These are phyloP conservation scores for Primulina eburnea DNA, from an alignment of 257 asterid species.

Conservation along the genomic window DNA sequence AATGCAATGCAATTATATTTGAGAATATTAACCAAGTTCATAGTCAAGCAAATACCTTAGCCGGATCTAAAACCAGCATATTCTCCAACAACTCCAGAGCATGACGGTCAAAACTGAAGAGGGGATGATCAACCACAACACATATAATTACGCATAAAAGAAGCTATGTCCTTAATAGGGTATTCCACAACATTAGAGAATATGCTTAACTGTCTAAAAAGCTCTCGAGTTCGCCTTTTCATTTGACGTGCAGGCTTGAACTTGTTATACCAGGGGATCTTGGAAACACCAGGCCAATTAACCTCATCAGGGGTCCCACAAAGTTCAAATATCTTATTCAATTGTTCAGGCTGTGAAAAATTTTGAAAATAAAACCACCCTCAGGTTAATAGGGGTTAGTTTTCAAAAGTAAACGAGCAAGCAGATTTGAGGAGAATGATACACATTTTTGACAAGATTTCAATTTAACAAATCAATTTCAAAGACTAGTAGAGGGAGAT, in stretches of 20 bases:
- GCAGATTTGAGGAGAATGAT: conserved; percentile 12
- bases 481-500: neutral
- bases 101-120: conserved; percentile 77
- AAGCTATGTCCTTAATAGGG: conserved; percentile 1
- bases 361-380: conserved; percentile 1
- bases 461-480: neutral
- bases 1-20: neutral
- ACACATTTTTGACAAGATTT: neutral
- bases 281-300: conserved; percentile 97
- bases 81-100: conserved; percentile 90
- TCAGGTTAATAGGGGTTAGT: neutral
- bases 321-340: conserved; percentile 87
- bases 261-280: conserved; percentile 90
- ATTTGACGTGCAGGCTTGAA: conserved; percentile 81
- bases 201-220: conserved; percentile 74
- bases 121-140: conserved; percentile 25
- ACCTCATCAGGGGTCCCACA: conserved; percentile 97
- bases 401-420: neutral
- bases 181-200: conserved; percentile 6
- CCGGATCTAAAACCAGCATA: conserved; percentile 93
- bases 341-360: conserved; percentile 77
- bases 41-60: conserved; percentile 59
- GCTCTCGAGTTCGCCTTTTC: conserved; percentile 86
- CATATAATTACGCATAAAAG: conserved; percentile 16
- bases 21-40: conserved; percentile 1